Base-by-base conservation (phyloP, 345 rosid genomes). In the Syzygium oleosum region DNA sequence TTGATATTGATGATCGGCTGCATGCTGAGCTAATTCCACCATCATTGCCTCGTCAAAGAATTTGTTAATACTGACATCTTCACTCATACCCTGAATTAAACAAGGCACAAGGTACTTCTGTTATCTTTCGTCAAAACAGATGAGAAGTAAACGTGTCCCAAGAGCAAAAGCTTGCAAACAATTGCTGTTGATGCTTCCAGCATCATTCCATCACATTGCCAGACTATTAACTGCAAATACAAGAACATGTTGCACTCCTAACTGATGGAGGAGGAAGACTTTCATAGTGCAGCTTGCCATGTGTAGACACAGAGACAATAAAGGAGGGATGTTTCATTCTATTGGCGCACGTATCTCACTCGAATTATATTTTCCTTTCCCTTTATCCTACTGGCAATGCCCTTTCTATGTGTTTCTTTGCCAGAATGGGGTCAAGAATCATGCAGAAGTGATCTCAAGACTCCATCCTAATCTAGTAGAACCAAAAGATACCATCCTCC, bases 11-110 rank as follows among this genome's bases (percentile, higher is more conserved):
- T 93, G 91, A 89, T 96, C 98, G 12, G 94, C 96, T 1, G 98
- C 94, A 88, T 96, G 97, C 91, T 95, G 99, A 29, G 97, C 97
- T 58, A 96, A 94, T 91, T 96, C 99, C 55, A 93, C 94, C 93
- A 96, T 92, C 98, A 96, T 95, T 4, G 97, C 99, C 88, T 95
- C 98, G 5, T 95, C 98, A 3, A 96, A 96, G 92, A 96, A 96
- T 90, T 96, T 96, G 93, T 94, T 96, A 73, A 94, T 96, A 90
- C 98, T 96, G 34, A 96, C 98, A 63, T 96, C 98, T 91, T 96
- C 98, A 52, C 98, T 96, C 98, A 96, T 96, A 87, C 98, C 98
- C 98, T 95, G 92, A 31, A 80, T 79, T 1, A 84, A 79, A 52
- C 61, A 56, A 58, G 7, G 55, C 34, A 21, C 83, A 49, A 46